Evolutionary conservation across 2,329 filamentous ascomycete species (phyloP), one percentile per base, ranked within the genome.

Genomic region (Blumeriella jaapii): DNA sequence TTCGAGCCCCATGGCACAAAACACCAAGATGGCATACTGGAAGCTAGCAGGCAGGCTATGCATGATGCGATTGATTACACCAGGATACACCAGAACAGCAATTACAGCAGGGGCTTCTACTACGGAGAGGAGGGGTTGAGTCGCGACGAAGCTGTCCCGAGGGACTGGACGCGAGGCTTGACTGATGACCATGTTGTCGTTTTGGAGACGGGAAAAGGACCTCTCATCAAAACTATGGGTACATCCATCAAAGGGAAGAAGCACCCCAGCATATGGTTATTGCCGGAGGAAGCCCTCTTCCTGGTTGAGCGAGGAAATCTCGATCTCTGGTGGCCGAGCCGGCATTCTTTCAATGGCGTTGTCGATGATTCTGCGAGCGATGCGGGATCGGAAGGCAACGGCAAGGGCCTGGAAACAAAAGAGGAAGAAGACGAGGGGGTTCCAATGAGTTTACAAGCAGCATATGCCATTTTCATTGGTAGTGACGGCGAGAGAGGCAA

Each of bases 1-100:
- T 98, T 95, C 57, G 91, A 96, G 61, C 78, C 82, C 17, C 86
- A 96, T 60, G 82, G 83, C 30, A 96, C 91, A 2, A 71, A 74
- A 19, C 74, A 82, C 19, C 91, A 98, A 59, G 75, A 79, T 46
- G 69, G 71, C 38, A 73, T 79, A 6, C 75, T 98, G 33, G 80
- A 85, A 52, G 73, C 82, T 29, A 93, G 85, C 43, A 77, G 89
- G 36, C 68, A 71, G 48, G 89, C 87, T 13, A 91, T 98, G 81
- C 82, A 93, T 59, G 78, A 85, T 49, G 87, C 89, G 2, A 68
- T 96, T 36, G 70, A 75, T 33, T 80, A 81, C 56, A 81, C 82
- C 31, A 74, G 89, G 31, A 65, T 80, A 17, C 86, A 94, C 55
- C 63, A 67, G n/a, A 65, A 70, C 4, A 80, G 76, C 41, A 66